These are phyloP conservation scores for Aspergillus phoenicis DNA, from an alignment of 2,329 filamentous ascomycete genomes.

Conservation along the genomic window DNA sequence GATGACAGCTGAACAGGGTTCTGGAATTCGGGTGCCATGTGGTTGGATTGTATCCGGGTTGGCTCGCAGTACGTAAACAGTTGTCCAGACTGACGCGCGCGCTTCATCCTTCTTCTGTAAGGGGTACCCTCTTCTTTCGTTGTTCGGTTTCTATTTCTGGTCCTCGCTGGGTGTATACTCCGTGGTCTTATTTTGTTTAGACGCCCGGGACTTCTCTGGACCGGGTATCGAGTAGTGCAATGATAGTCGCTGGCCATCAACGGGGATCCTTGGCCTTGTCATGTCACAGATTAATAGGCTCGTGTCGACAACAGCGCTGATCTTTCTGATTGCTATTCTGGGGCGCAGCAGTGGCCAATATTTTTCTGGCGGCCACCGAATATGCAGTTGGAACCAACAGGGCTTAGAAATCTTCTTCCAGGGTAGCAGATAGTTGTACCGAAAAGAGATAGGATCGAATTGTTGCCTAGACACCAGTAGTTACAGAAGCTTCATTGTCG, in stretches of 20 bases:
- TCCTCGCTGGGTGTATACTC: background rate
- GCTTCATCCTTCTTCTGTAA: background rate
- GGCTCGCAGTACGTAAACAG: background rate
- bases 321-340: background rate
- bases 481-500: too few relatives aligned
- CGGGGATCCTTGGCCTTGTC: background rate
- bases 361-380: background rate
- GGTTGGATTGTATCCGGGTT: too few relatives aligned
- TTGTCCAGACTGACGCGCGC: background rate
- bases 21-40: too few relatives aligned
- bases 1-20: background rate
- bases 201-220: background rate
- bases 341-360: background rate
- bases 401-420: background rate
- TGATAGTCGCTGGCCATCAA: background rate
- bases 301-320: background rate
- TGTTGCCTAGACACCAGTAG: background rate
- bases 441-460: background rate
- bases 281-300: background rate
- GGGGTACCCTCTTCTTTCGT: background rate
- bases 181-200: background rate
- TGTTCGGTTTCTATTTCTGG: background rate
- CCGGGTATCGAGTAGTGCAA: background rate
- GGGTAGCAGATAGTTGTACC: background rate
- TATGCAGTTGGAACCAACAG: background rate